These are phyloP conservation scores for Penstemon newberryi DNA, from an alignment of 257 asterid species.

Conservation along the genomic window DNA sequence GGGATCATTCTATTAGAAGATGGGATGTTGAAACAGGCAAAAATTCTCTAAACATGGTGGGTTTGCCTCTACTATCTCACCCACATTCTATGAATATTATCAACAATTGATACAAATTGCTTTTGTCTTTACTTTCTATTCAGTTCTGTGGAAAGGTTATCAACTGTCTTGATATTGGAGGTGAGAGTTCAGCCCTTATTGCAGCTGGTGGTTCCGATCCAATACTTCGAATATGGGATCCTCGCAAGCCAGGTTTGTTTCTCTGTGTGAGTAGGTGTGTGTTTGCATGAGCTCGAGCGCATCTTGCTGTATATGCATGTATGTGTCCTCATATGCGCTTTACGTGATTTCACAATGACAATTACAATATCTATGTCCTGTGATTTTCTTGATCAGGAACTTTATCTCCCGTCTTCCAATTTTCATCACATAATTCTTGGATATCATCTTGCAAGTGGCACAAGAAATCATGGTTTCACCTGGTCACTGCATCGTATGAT, in stretches of 20 bases:
- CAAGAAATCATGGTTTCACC: constrained; percentile 77
- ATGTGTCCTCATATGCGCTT: background rate
- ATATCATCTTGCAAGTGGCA: constrained; percentile 98
- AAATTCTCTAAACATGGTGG: constrained; percentile 66
- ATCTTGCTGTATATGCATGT: background rate
- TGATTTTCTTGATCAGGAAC: constrained; percentile 51
- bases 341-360: background rate
- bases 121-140: constrained; percentile 12
- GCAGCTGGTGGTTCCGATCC: constrained; percentile 90
- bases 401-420: constrained; percentile 72
- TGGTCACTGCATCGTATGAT: constrained; percentile 88
- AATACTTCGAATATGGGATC: constrained; percentile 94
- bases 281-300: too few species aligned
- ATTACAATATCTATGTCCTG: background rate
- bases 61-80: constrained; percentile 22
- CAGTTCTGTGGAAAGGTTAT: constrained; percentile 80
- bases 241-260: constrained; percentile 86
- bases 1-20: constrained; percentile 93
- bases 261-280: background rate
- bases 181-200: constrained; percentile 87
- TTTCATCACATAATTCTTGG: constrained; percentile 89
- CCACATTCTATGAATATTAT: background rate
- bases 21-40: constrained; percentile 97
- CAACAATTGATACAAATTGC: background rate
- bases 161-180: constrained; percentile 89